phyloP scores from a whole-genome alignment of 768 basidiomycete species.

The Pulveroboletus sp. region DNA sequence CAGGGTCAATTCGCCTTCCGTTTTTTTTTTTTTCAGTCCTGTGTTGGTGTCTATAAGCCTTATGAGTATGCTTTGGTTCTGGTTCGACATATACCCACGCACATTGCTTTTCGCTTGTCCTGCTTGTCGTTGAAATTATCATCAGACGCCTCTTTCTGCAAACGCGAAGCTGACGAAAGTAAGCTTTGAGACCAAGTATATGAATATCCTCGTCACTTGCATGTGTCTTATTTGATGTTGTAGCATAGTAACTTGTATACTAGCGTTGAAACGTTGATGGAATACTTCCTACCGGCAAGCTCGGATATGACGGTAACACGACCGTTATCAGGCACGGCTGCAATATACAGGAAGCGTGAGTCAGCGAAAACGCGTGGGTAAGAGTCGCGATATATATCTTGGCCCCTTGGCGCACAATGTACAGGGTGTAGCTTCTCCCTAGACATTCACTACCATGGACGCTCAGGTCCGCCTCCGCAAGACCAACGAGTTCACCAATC shows the following conservation, averaged over 20 bases:
- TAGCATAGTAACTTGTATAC: conserved; percentile 25
- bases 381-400: conserved; percentile 9
- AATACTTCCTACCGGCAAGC: too few species aligned
- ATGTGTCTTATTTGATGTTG: conserved; percentile 10
- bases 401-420: not conserved
- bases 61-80: conserved; percentile 13
- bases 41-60: conserved; percentile 2
- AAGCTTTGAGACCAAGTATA: conserved; percentile 6
- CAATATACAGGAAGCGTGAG: not conserved
- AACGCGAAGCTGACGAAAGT: conserved; percentile 5
- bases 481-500: conserved; percentile 47
- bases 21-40: not conserved
- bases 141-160: conserved; percentile 2
- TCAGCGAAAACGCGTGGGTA: conserved; percentile 19
- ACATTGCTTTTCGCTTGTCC: not conserved
- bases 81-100: conserved; percentile 15
- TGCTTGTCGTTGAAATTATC: conserved; percentile 1
- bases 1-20: not conserved
- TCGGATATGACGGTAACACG: too few species aligned
- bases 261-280: not conserved
- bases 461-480: conserved; percentile 16
- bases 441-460: conserved; percentile 24
- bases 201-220: conserved; percentile 4
- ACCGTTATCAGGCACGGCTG: too few species aligned
- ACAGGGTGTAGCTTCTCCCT: conserved; percentile 3